Evolutionary conservation across 2,329 filamentous ascomycete genomes (phyloP), one percentile per base, ranked within the genome.

Genomic region (Penicillium frequentans): DNA sequence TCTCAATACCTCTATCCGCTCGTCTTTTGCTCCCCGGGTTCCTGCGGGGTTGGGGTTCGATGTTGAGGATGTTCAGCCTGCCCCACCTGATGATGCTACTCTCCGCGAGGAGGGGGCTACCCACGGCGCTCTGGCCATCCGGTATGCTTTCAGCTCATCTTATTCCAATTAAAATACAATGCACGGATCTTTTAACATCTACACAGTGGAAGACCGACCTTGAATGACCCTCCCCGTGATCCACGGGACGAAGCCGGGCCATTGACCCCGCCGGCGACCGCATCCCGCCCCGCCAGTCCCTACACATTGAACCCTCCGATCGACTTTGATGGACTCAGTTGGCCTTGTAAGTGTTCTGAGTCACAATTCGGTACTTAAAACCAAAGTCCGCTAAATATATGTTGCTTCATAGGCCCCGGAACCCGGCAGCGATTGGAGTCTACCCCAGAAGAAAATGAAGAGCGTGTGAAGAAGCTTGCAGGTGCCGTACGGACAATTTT

Each of bases 401-500:
- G 27, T 24, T 37, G 39, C 31, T 47, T 27, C 19, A 14, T 50
- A 79, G 76, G 76, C 63, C 75, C 77, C 27, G 79, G 79, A 52
- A 82, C 79, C 16, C 73, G 79, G 54, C 75, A 75, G 61, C 76
- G 84, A 47, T 77, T 84, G 56, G 84, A 86, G 60, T 81, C 83
- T 2, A 83, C 81, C 3, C 81, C 84, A 0, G 81, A 84, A 64
- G 77, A 87, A 66, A 84, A 82, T 45, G 78, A 82, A 57, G 79
- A 81, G 60, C 78, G 84, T 11, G 73, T 86, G 19, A 72, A 82
- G 64, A 88, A 86, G 72, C 77, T 88, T n/a, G 79, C 84, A 1
- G 84, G 84, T 45, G 86, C 86, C 45, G 83, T 88, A 14, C 76
- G 79, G 52, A 88, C 86, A 1, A 86, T 88, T 43, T 72, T 88